Base-by-base conservation (phyloP, 2,329 filamentous ascomycete species). In the Cryphonectria japonica region DNA sequence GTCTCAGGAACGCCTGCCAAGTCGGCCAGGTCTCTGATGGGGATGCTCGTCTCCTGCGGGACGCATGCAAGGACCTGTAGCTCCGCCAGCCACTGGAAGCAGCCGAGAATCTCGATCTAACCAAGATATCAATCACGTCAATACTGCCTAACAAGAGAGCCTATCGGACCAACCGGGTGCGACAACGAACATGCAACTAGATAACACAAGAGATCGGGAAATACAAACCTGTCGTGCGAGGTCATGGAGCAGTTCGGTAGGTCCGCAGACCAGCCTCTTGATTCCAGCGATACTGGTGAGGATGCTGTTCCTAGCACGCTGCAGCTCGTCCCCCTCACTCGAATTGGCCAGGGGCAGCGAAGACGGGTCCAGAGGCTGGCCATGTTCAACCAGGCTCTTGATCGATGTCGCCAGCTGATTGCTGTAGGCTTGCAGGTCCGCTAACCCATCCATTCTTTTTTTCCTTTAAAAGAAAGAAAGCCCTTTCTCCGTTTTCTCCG, bases 1-100 rank as follows among this genome's bases (percentile, higher is more conserved):
- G 54, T 67, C 67, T 81, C 81, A 7, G 83, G 79, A 0, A 84
- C 81, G 26, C 77, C 78, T 1, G 79, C 72, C 3, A 85, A 73
- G 22, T 83, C 80, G 6, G 84, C 82, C 0, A 85, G 73, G 65
- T 85, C 84, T 50, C 79, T 77, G 63, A 79, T 73, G 1, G 78
- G 73, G 11, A 83, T 78, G 57, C 74, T 80, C 32, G 77, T 79
- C 6, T 63, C 68, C 1, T 82, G 74, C 0, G 83, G 84, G n/a
- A 86, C 81, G 72, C 78, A 84, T 3, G 82, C 82, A 0, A 84
- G 78, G 4, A 85, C 76, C 66, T 85, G 82, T 71, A 82, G 82
- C 16, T 85, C 80, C 7, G 78, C 80, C 19, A 85, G 77, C 83
- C 82, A 85, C 71, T 79, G 78, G 8, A 84, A 71, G 64, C 82